Evolutionary conservation across 106 monocot genomes (phyloP).

Genomic region (Xerophyta viscosa): DNA sequence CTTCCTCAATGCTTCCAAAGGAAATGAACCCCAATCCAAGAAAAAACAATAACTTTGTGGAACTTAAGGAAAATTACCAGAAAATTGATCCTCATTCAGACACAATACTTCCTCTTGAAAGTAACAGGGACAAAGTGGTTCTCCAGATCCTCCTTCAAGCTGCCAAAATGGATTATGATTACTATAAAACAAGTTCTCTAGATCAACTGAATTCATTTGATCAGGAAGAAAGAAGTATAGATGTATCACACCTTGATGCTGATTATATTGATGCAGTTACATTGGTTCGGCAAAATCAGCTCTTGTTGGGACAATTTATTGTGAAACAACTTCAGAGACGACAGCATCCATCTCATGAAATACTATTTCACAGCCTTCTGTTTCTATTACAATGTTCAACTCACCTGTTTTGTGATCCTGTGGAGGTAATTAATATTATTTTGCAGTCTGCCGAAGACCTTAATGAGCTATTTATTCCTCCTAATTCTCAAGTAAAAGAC

Average conservation of each 20-base stretch:
- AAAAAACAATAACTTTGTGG: constrained; percentile 23
- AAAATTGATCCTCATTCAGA: constrained; percentile 31
- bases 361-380: constrained; percentile 72
- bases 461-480: constrained; percentile 32
- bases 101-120: constrained; percentile 49
- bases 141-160: constrained; percentile 80
- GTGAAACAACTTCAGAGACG: constrained; percentile 55
- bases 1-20: constrained; percentile 32
- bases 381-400: constrained; percentile 81
- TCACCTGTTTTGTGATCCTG: constrained; percentile 53
- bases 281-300: constrained; percentile 80
- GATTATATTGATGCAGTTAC: constrained; percentile 82
- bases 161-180: constrained; percentile 56
- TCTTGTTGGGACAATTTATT: constrained; percentile 64
- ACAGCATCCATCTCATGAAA: constrained; percentile 62
- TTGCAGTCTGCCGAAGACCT: constrained; percentile 66
- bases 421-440: constrained; percentile 67
- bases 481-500: constrained; percentile 38
- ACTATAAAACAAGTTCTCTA: constrained; percentile 18
- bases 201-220: constrained; percentile 16
- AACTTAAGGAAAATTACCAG: constrained; percentile 21
- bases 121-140: constrained; percentile 76
- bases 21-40: constrained; percentile 20
- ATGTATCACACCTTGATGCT: constrained; percentile 28
- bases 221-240: constrained; percentile 13